phyloP scores from a whole-genome alignment of 371 early-diverging fungal genomes.

The Cokeromyces recurvatus region DNA sequence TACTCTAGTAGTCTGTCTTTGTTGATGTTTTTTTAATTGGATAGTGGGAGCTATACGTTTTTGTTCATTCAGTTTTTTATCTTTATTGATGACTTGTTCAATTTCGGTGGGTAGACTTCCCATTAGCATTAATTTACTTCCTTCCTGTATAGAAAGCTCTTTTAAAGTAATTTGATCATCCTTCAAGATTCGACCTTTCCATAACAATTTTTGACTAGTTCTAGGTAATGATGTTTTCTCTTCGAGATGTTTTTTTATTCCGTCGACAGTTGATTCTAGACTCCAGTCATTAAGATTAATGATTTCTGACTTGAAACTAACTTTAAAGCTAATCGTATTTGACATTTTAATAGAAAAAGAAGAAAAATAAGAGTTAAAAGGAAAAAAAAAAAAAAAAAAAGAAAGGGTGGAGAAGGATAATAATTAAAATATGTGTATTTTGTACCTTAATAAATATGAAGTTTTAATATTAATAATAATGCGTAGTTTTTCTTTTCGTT shows the following conservation, averaged over 20 bases:
- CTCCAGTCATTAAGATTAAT: conserved; percentile 22
- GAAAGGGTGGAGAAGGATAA: too few relatives aligned
- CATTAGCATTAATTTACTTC: conserved; percentile 49
- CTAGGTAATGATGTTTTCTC: conserved; percentile 33
- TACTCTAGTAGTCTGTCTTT: too few relatives aligned
- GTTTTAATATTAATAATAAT: too few relatives aligned
- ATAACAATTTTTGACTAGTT: conserved; percentile 44
- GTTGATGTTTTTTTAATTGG: conserved; percentile 1
- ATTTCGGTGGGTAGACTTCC: conserved; percentile 49
- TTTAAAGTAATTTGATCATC: conserved; percentile 12
- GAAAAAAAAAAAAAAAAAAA: neutral
- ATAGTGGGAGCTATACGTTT: conserved; percentile 5
- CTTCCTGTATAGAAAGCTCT: conserved; percentile 13
- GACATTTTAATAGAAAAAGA: neutral
- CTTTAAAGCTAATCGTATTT: conserved; percentile 24
- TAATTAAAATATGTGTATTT: too few relatives aligned
- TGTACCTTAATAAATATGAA: too few relatives aligned
- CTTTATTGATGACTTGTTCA: conserved; percentile 34
- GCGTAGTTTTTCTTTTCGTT: too few relatives aligned
- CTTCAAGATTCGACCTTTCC: conserved; percentile 44
- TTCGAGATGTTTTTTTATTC: conserved; percentile 35
- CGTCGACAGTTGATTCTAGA: conserved; percentile 18
- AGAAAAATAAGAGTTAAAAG: neutral
- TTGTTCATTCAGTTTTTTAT: conserved; percentile 25
- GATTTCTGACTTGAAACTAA: conserved; percentile 37